Evolutionary conservation across 2,329 filamentous ascomycete genomes (phyloP), one percentile per base, ranked within the genome.

Genomic region (Laburnicola sp.): DNA sequence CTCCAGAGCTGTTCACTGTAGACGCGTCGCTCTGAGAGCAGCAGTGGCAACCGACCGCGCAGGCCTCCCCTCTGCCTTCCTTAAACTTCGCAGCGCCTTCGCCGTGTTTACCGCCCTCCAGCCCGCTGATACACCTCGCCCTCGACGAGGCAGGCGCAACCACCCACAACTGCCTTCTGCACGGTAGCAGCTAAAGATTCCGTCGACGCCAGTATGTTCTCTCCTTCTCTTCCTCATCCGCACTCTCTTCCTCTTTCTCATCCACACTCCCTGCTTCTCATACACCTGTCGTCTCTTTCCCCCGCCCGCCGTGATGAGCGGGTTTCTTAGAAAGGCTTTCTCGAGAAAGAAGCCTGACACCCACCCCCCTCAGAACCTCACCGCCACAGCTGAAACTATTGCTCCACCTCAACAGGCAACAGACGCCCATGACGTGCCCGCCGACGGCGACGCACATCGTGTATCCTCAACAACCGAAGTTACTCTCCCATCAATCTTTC

Each of bases 171-270:
- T 45, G 25, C 43, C 43, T n/a, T 37, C 37, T 28, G 28, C 27
- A 9, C 45, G 4, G 21, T 21, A 41, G 37, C 10, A 26, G 23
- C 21, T n/a, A 41, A 41, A 48, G n/a, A 48, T 6, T n/a, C 22
- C 37, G 30, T 11, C 37, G 37, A 35, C 45, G 21, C 22, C 6
- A n/a, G 37, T 41, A 11, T 11, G 23, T 38, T 36, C 30, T 30
- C 45, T 48, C 30, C 36, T 41, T 35, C 36, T 35, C 30, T 45
- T 30, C 43, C n/a, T n/a, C n/a, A n/a, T n/a, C n/a, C n/a, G n/a
- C n/a, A n/a, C n/a, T n/a, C n/a, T n/a, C n/a, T n/a, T 45, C 31
- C n/a, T n/a, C n/a, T n/a, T n/a, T n/a, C n/a, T n/a, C 43, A 45
- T 45, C 25, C 43, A 8, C 34, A 45, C 27, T 21, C 21, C 30